phyloP scores from a whole-genome alignment of 139 green algal genomes.

The Closterium sp. region DNA sequence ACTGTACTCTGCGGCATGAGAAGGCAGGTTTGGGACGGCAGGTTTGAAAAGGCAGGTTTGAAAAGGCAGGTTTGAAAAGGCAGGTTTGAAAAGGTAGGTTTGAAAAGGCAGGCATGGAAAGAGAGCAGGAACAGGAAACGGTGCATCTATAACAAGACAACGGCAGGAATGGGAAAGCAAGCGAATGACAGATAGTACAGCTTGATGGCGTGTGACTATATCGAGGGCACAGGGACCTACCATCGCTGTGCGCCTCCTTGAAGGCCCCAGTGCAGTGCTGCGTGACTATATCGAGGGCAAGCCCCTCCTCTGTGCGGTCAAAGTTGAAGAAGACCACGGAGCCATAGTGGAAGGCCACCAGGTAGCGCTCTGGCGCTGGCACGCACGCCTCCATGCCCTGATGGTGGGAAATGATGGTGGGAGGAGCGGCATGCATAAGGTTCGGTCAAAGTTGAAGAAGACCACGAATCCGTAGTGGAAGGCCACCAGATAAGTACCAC shows the following conservation, averaged over 20 bases:
- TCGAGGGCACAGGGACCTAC: neutral
- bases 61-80: too few species aligned
- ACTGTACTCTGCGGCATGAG: slow-evolving; percentile 54
- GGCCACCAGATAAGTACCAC: slow-evolving; percentile 52
- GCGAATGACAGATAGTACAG: too few species aligned
- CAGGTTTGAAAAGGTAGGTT: too few species aligned
- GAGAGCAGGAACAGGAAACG: too few species aligned
- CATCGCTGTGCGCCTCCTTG: slow-evolving; percentile 27
- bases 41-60: too few species aligned
- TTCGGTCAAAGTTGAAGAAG: slow-evolving; percentile 54
- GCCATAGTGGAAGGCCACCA: slow-evolving; percentile 58
- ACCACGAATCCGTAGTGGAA: slow-evolving; percentile 56
- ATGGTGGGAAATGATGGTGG: neutral
- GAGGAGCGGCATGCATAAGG: too few species aligned
- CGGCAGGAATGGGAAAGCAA: too few species aligned
- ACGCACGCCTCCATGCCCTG: slow-evolving; percentile 25
- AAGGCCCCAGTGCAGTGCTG: slow-evolving; percentile 21
- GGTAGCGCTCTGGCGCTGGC: slow-evolving; percentile 28
- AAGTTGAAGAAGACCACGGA: slow-evolving; percentile 59
- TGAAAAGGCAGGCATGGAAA: too few species aligned
- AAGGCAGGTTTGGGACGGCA: too few species aligned
- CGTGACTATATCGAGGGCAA: slow-evolving; percentile 32
- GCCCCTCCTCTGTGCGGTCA: slow-evolving; percentile 12
- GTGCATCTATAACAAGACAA: too few species aligned
- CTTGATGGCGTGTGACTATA: neutral